phyloP scores from a whole-genome alignment of 441 rosid genomes.

The Adansonia grandidieri region DNA sequence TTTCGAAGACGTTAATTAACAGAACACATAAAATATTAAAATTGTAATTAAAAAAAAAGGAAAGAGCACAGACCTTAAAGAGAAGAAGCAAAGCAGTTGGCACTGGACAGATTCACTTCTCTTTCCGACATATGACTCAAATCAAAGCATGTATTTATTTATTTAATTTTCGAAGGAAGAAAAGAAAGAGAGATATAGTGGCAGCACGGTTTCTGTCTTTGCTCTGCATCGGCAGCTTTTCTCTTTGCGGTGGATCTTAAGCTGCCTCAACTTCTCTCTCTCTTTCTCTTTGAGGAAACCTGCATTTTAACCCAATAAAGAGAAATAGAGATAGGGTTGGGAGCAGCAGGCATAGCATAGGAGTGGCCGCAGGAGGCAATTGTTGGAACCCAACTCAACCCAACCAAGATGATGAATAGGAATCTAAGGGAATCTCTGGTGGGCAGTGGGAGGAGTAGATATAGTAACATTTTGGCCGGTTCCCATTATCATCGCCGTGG shows the following conservation, averaged over 20 bases:
- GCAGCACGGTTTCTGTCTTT: too few species aligned
- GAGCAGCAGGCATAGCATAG: too few species aligned
- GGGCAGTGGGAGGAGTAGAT: constrained; percentile 49
- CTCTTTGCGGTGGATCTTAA: too few species aligned
- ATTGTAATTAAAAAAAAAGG: too few species aligned
- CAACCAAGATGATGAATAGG: constrained; percentile 38
- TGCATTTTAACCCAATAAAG: too few species aligned
- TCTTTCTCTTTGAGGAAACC: too few species aligned
- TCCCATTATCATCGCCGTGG: constrained; percentile 68
- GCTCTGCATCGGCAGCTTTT: too few species aligned
- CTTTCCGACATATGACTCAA: neutral
- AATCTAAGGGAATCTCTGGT: constrained; percentile 53
- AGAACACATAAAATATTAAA: too few species aligned
- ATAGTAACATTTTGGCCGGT: constrained; percentile 34
- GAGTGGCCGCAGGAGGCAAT: neutral
- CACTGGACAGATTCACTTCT: neutral
- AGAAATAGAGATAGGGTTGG: too few species aligned
- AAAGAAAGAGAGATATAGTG: neutral
- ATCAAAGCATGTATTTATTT: neutral
- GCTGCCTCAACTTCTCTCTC: too few species aligned
- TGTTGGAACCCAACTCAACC: neutral
- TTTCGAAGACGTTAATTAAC: too few species aligned
- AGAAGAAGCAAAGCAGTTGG: neutral
- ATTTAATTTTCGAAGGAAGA: neutral
- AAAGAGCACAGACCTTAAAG: neutral